Conservation (phyloP, 345 rosid species). For the Eucalyptus paniculata region DNA sequence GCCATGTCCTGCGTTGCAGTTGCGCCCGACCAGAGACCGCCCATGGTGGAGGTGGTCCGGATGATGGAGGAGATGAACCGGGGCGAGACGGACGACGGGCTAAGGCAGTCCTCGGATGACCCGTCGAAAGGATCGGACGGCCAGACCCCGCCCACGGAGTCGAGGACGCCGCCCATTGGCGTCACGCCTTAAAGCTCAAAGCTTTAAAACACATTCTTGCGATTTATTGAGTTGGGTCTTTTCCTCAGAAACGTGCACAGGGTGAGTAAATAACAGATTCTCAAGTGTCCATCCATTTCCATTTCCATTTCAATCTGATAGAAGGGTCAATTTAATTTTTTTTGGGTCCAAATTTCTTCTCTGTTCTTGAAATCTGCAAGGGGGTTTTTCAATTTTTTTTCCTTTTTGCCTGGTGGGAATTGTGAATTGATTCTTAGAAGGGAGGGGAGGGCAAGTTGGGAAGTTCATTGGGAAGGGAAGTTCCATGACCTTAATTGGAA, state of each 20-base stretch:
- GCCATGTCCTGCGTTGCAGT: slow-evolving; percentile 89
- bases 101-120: slow-evolving; percentile 89
- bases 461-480: background rate
- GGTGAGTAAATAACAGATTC: background rate
- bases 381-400: background rate
- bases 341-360: background rate
- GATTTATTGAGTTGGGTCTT: background rate
- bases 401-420: background rate
- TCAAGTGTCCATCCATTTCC: background rate
- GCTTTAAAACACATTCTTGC: background rate
- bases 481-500: slow-evolving; percentile 23
- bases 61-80: slow-evolving; percentile 92
- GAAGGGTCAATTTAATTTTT: background rate
- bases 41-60: slow-evolving; percentile 69
- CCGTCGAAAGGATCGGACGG: slow-evolving; percentile 93
- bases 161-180: slow-evolving; percentile 53
- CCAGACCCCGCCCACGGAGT: slow-evolving; percentile 70
- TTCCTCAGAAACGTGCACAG: background rate
- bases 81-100: slow-evolving; percentile 60
- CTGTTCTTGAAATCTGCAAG: background rate
- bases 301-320: background rate
- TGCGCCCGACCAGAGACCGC: slow-evolving; percentile 88
- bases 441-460: background rate
- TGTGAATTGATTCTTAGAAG: slow-evolving; percentile 6
- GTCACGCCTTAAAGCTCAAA: slow-evolving; percentile 30